phyloP scores from a whole-genome alignment of 2,329 filamentous ascomycete genomes.

The Neonectria punicea region DNA sequence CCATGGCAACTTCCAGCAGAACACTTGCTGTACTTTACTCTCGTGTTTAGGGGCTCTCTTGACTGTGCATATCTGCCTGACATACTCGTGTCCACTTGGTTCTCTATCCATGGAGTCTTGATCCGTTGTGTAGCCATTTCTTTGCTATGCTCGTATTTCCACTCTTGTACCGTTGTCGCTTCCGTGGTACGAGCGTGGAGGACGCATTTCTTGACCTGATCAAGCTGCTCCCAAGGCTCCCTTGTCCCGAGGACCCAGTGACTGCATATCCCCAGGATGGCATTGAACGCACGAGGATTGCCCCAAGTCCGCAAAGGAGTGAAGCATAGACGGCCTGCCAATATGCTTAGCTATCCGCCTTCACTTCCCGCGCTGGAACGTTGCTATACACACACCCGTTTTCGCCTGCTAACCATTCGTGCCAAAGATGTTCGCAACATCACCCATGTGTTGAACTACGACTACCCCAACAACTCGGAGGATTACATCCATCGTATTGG shows the following conservation, averaged over 20 bases:
- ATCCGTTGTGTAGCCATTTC: constrained; percentile 58
- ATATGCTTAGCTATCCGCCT: constrained; percentile 60
- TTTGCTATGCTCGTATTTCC: constrained; percentile 81
- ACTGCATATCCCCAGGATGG: constrained; percentile 63
- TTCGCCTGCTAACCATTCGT: constrained; percentile 80
- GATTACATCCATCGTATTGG: constrained; percentile 98
- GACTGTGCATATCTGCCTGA: constrained; percentile 93
- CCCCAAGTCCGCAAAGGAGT: constrained; percentile 67
- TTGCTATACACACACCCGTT: constrained; percentile 65
- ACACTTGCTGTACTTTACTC: constrained; percentile 83
- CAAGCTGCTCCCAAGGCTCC: constrained; percentile 74
- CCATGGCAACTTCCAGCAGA: constrained; percentile 68
- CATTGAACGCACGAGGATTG: constrained; percentile 68
- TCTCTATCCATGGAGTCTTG: constrained; percentile 87
- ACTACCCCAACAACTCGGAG: constrained; percentile 99
- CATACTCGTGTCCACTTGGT: constrained; percentile 84
- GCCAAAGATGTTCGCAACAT: constrained; percentile 99
- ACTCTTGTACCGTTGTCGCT: constrained; percentile 73
- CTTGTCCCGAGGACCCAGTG: constrained; percentile 67
- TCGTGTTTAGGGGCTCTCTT: constrained; percentile 88
- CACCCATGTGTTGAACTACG: constrained; percentile 99
- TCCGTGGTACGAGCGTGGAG: constrained; percentile 79
- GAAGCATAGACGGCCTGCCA: constrained; percentile 59
- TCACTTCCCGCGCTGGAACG: constrained; percentile 66
- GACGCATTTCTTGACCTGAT: constrained; percentile 82